Base-by-base conservation (phyloP, 1,139 yeast species). In the Suhomyces chickasaworum region DNA sequence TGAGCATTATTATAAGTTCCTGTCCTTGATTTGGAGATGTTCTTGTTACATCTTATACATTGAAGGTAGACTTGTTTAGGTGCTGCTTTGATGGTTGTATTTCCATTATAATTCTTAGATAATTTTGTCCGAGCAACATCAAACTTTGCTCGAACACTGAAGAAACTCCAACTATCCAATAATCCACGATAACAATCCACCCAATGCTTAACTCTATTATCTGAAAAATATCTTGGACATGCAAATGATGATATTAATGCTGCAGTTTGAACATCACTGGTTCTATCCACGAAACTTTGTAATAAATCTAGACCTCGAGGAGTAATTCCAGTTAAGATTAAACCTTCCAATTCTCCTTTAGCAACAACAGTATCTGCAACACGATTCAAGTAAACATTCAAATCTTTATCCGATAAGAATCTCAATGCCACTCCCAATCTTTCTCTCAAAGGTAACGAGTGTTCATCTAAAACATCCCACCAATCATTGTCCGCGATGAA, bases 391-490 rank as follows among this genome's bases (percentile, higher is more conserved):
- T 89, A 87, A 12, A 80, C 75, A 7, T 82, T 78, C 50, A 87
- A 65, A 54, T 90, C 96, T 44, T 81, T 76, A 59, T 90, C 97
- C 0, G 91, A 81, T 29, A 93, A 70, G 58, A 89, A 91, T 42
- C 97, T 71, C 20, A 93, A 70, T 0, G 98, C 97, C 34, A 93
- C 91, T 0, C 97, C 97, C 12, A 93, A 68, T 53, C 97, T 72
- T 60, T 93, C 99, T 47, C 95, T 74, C 39, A 93, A 70, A 0
- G 99, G 97, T 39, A 93, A 73, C 1, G 96, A 86, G 31, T 86
- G 84, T 57, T 93, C 97, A 60, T 90, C 96, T 47, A 93, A 73
- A 2, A 93, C 96, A 61, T 89, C 98, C 83, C 93, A 84, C 98
- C 98, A 93, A 53, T 91, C 95, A 44, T 89, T 88, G 60, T 93